A percentile compares a stretch with the other conserved stretches of the same genome.
Conservation (phyloP, 2,329 filamentous ascomycete genomes). For the Fusarium chuoi region DNA sequence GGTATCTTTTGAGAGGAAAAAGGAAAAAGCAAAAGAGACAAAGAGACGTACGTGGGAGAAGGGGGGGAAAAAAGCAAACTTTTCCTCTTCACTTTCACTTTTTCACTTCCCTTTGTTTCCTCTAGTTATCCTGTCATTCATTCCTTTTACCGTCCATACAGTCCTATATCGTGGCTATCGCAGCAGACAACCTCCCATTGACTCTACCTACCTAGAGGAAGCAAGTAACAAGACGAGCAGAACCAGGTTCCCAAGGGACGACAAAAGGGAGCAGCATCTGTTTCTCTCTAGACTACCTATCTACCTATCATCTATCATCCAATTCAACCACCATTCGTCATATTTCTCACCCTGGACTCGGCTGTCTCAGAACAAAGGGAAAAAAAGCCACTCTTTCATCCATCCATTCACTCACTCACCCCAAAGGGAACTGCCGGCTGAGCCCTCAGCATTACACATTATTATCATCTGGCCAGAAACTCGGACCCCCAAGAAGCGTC, state of each 20-base stretch:
- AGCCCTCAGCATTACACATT: slow-evolving; percentile 8
- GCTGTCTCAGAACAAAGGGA: slow-evolving; percentile 28
- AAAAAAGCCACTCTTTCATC: slow-evolving; percentile 11
- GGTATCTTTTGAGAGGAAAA: slow-evolving; percentile 1
- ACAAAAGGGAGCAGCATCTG: slow-evolving; percentile 20
- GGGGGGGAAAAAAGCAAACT: slow-evolving; percentile 1
- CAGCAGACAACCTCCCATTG: neutral
- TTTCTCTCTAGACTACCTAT: slow-evolving; percentile 25
- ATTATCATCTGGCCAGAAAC: slow-evolving; percentile 31
- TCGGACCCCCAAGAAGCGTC: slow-evolving; percentile 1
- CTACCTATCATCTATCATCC: slow-evolving; percentile 4
- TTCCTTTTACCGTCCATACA: slow-evolving; percentile 3
- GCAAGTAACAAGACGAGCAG: neutral
- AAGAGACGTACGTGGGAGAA: slow-evolving; percentile 1
- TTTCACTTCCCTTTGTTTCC: slow-evolving; percentile 11
- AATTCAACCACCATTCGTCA: slow-evolving; percentile 17
- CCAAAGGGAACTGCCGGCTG: slow-evolving; percentile 14
- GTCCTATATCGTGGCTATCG: neutral
- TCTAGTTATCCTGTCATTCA: slow-evolving; percentile 9
- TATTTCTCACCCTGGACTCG: slow-evolving; percentile 23
- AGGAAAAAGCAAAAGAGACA: neutral
- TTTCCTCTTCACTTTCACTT: slow-evolving; percentile 8
- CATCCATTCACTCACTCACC: neutral
- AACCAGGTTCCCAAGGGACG: neutral
- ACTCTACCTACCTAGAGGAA: neutral